phyloP scores from a whole-genome alignment of 1,139 yeast species.

The Nakaseomyces glabratus region DNA sequence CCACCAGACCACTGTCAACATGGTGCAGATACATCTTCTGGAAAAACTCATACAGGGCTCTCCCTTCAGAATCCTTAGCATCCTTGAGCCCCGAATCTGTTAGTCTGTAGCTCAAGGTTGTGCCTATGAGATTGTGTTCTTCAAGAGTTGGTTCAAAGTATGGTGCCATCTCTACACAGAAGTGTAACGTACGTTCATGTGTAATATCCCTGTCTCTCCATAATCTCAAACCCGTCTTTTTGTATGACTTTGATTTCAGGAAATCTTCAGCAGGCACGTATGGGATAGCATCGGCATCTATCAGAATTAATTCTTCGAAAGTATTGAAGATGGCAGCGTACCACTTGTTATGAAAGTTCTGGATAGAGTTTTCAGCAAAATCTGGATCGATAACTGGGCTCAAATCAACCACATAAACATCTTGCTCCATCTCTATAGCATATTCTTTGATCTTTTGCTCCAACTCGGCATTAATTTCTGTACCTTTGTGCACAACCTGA shows the following conservation, averaged over 20 bases:
- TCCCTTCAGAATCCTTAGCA: slow-evolving; percentile 13
- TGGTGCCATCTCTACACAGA: slow-evolving; percentile 31
- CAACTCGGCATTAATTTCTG: slow-evolving; percentile 18
- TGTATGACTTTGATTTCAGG: slow-evolving; percentile 35
- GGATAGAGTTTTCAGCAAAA: slow-evolving; percentile 32
- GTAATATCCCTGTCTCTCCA: slow-evolving; percentile 42
- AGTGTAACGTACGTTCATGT: slow-evolving; percentile 20
- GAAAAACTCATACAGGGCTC: slow-evolving; percentile 26
- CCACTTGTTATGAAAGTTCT: slow-evolving; percentile 40
- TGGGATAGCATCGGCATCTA: slow-evolving; percentile 46
- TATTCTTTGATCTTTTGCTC: slow-evolving; percentile 10
- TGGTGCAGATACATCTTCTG: slow-evolving; percentile 34
- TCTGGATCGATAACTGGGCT: slow-evolving; percentile 29
- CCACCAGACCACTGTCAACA: slow-evolving; percentile 46
- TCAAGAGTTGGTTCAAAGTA: slow-evolving; percentile 36
- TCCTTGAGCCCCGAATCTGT: slow-evolving; percentile 16
- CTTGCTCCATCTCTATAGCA: slow-evolving; percentile 30
- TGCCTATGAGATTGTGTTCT: slow-evolving; percentile 33
- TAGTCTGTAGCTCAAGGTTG: slow-evolving; percentile 25
- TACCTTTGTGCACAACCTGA: slow-evolving; percentile 40
- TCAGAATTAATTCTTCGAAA: slow-evolving; percentile 40
- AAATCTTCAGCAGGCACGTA: slow-evolving; percentile 34
- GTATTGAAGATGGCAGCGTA: slow-evolving; percentile 42
- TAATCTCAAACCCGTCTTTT: slow-evolving; percentile 37
- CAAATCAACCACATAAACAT: slow-evolving; percentile 40